Conservation (phyloP, 176 grass and related monocot species). For the Hordeum marinum region DNA sequence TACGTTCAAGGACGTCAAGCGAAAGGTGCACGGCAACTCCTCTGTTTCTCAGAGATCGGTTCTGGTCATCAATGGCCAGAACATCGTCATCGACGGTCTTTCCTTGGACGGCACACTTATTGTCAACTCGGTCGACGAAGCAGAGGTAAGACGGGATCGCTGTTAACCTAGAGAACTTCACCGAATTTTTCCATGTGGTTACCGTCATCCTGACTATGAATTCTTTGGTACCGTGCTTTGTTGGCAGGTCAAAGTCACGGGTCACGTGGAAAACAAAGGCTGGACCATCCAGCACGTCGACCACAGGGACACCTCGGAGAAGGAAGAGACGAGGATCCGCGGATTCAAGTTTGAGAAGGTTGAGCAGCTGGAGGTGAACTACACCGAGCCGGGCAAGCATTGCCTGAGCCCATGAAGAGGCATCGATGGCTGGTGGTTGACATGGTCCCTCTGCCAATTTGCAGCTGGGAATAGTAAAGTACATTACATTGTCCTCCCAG, state of each 20-base stretch:
- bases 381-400: slow-evolving; percentile 41
- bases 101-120: slow-evolving; percentile 77
- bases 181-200: background rate
- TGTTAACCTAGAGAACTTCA: background rate
- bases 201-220: background rate
- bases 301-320: slow-evolving; percentile 62
- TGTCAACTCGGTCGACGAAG: slow-evolving; percentile 57
- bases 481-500: background rate
- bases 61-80: slow-evolving; percentile 58
- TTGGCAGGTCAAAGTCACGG: slow-evolving; percentile 56
- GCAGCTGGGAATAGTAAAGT: background rate
- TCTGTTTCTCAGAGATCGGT: slow-evolving; percentile 63
- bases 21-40: slow-evolving; percentile 43
- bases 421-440: background rate
- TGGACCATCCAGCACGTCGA: slow-evolving; percentile 59
- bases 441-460: slow-evolving; percentile 11
- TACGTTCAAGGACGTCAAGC: slow-evolving; percentile 58
- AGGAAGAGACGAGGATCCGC: slow-evolving; percentile 71
- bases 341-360: slow-evolving; percentile 82
- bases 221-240: background rate
- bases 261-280: slow-evolving; percentile 54
- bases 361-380: slow-evolving; percentile 64
- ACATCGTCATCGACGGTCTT: slow-evolving; percentile 45
- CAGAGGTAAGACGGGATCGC: slow-evolving; percentile 51
- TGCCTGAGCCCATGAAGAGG: slow-evolving; percentile 22